Evolutionary conservation across 2,329 filamentous ascomycete genomes (phyloP).

Genomic region (Ophiostoma populinum): DNA sequence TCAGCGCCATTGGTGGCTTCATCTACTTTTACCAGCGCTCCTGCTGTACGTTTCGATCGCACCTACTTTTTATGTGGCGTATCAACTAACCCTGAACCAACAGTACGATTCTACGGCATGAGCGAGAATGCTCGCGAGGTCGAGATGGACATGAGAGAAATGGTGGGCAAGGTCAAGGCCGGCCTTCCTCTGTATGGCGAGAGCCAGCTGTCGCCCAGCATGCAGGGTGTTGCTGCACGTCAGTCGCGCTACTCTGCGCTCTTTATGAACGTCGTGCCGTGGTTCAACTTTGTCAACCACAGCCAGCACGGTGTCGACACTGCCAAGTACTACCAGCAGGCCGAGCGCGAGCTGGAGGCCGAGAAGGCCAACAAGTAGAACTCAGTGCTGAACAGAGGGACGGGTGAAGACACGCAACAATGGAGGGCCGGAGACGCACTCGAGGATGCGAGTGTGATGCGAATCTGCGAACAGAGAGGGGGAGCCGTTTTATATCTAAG

Average conservation of each 20-base stretch:
- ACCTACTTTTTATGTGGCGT: too few species aligned
- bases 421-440: background rate
- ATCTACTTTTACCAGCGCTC: slow-evolving; percentile 75
- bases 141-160: slow-evolving; percentile 94
- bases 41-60: slow-evolving; percentile 59
- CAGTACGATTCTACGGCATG: slow-evolving; percentile 95
- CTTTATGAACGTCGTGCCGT: slow-evolving; percentile 71
- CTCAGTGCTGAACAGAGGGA: background rate
- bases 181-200: slow-evolving; percentile 81
- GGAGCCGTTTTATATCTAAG: too few species aligned
- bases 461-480: too few species aligned
- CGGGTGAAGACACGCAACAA: too few species aligned
- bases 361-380: slow-evolving; percentile 27
- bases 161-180: slow-evolving; percentile 90
- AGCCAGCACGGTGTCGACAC: slow-evolving; percentile 91
- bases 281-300: slow-evolving; percentile 99
- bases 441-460: background rate
- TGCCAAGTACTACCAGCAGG: slow-evolving; percentile 93
- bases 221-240: slow-evolving; percentile 82
- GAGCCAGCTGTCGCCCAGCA: slow-evolving; percentile 61
- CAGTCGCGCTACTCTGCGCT: slow-evolving; percentile 85
- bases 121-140: slow-evolving; percentile 82
- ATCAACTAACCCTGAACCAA: too few species aligned
- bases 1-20: slow-evolving; percentile 65
- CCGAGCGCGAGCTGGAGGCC: slow-evolving; percentile 80